phyloP scores from a whole-genome alignment of 2,329 filamentous ascomycete species.

The Aaosphaeria pasadenensis region DNA sequence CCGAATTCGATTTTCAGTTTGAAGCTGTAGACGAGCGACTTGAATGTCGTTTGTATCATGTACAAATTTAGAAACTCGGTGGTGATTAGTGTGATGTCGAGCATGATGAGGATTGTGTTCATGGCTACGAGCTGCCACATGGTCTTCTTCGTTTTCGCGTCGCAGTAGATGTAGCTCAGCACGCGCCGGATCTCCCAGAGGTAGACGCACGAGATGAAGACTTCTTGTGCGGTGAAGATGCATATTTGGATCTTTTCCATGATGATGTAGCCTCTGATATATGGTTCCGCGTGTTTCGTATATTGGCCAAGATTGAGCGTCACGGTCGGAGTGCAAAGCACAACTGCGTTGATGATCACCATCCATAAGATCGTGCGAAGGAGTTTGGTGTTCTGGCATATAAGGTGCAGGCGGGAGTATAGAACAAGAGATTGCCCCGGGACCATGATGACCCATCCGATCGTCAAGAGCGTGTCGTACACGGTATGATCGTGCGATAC shows the following conservation, averaged over 20 bases:
- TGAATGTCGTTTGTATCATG: conserved; percentile 25
- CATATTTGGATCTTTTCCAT: conserved; percentile 38
- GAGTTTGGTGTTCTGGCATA: conserved; percentile 41
- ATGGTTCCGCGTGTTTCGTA: conserved; percentile 19
- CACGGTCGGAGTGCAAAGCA: conserved; percentile 51
- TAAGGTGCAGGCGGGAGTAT: conserved; percentile 58
- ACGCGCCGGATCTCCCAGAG: conserved; percentile 48
- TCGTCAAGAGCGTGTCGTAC: conserved; percentile 4
- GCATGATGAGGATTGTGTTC: conserved; percentile 9
- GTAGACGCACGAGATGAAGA: conserved; percentile 38
- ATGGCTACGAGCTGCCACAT: conserved; percentile 15
- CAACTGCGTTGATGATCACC: conserved; percentile 52
- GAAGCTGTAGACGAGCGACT: conserved; percentile 39
- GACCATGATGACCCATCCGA: conserved; percentile 54
- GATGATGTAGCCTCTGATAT: conserved; percentile 20
- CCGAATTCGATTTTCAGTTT: conserved; percentile 53
- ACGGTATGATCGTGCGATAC: background rate
- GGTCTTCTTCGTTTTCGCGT: conserved; percentile 5
- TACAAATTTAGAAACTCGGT: conserved; percentile 13
- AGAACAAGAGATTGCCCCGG: conserved; percentile 59
- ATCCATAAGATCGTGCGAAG: conserved; percentile 45
- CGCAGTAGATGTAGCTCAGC: conserved; percentile 14
- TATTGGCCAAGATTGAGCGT: conserved; percentile 1
- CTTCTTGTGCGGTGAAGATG: conserved; percentile 32
- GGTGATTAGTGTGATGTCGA: conserved; percentile 10